Conservation (phyloP, 2,329 filamentous ascomycete species). For the Aspergillus ruber region DNA sequence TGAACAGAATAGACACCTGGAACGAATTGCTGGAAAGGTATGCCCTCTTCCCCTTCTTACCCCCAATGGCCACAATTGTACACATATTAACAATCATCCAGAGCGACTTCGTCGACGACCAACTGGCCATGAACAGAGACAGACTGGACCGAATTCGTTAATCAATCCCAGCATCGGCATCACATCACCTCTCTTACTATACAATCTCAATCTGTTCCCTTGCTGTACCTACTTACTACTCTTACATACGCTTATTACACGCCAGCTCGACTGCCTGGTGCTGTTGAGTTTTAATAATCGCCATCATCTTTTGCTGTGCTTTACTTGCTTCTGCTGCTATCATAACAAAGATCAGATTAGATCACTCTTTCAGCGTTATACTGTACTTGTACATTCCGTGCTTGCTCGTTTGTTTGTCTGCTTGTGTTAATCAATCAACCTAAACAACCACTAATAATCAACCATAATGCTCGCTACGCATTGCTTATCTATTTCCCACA, state of each 20-base stretch:
- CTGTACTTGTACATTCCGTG: neutral
- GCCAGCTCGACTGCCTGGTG: conserved; percentile 21
- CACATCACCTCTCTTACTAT: too few species aligned
- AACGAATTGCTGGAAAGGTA: conserved; percentile 72
- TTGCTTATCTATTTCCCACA: too few species aligned
- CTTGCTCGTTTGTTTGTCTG: neutral
- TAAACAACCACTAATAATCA: too few species aligned
- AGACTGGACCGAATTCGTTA: conserved; percentile 54
- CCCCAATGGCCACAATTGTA: neutral
- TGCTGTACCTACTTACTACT: too few species aligned
- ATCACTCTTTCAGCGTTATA: neutral
- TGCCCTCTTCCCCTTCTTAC: conserved; percentile 18
- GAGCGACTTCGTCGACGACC: conserved; percentile 78
- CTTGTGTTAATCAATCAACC: too few species aligned
- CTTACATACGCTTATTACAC: neutral
- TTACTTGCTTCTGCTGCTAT: neutral
- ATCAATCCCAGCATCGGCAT: neutral
- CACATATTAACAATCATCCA: conserved; percentile 32
- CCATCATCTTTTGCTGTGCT: neutral
- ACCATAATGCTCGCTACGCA: too few species aligned
- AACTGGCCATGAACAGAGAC: conserved; percentile 71
- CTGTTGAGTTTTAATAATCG: conserved; percentile 14
- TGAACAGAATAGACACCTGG: conserved; percentile 69
- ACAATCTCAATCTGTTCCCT: too few species aligned
- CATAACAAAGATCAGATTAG: neutral